Percentiles rank a stretch among this genome's conserved stretches.
These are phyloP conservation scores for Fistulifera pelliculosa DNA, from an alignment of 108 stramenopile genomes.

Conservation along the genomic window DNA sequence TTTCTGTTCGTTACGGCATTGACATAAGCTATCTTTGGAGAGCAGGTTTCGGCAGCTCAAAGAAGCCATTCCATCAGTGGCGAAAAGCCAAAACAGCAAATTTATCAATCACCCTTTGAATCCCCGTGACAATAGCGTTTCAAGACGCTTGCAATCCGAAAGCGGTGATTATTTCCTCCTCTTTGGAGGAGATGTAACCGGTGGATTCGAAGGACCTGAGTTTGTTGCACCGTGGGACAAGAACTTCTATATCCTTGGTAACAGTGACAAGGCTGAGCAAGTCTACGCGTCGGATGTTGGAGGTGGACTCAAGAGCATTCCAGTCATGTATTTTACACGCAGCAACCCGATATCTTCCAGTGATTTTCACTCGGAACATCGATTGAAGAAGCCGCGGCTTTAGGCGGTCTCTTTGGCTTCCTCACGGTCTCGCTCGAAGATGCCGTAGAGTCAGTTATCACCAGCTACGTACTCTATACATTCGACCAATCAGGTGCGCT, in stretches of 20 bases:
- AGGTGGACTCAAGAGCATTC: neutral
- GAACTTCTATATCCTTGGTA: neutral
- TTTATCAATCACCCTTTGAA: neutral
- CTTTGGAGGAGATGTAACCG: neutral
- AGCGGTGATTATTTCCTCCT: neutral
- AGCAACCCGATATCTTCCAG: too few species aligned
- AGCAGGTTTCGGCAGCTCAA: too few species aligned
- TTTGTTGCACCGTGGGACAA: neutral
- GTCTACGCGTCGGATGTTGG: neutral
- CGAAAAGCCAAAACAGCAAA: neutral
- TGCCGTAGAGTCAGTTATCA: too few species aligned
- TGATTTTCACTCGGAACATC: constrained; percentile 7
- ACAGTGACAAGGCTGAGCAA: neutral
- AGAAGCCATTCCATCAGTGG: neutral
- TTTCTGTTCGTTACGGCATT: too few species aligned
- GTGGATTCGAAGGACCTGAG: neutral
- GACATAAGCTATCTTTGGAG: too few species aligned
- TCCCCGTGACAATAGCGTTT: neutral
- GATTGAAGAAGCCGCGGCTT: constrained; percentile 3
- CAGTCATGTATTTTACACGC: constrained; percentile 1
- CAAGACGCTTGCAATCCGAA: neutral
- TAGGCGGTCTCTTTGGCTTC: constrained; percentile 7
- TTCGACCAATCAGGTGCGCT: neutral
- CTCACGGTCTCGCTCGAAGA: neutral
- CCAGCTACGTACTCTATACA: neutral